Base-by-base conservation (phyloP, 116 monocot genomes). In the Posidonia oceanica region DNA sequence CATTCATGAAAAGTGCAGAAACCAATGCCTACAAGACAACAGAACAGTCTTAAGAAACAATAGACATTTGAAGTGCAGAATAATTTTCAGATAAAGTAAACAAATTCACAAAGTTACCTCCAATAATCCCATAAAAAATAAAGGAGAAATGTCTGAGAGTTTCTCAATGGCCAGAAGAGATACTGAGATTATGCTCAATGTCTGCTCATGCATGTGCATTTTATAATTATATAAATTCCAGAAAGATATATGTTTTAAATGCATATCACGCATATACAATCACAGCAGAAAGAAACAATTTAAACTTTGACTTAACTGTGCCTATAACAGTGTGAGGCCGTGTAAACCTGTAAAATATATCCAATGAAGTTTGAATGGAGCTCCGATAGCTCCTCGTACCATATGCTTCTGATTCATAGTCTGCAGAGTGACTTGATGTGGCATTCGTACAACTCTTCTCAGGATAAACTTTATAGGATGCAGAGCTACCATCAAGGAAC, bases 271-370 rank as follows among this genome's bases (percentile, higher is more conserved):
- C 16, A 58, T 10, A 36, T 61, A 61, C 11, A 29, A 3, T 4
- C 13, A 61, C 22, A 13, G 2, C 20, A 41, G 18, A 41, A 66
- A 11, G 17, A 62, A 61, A 39, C 39, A 15, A 53, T 37, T 58
- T 29, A 29, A 67, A 37, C 10, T 64, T 55, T 68, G 39, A 78
- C 86, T 80, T 87, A 87, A 92, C 98, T 82, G 98, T 98, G 76
- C 98, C 98, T 70, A 98, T 98, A 59, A 98, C 80, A 42, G 98
- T 98, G 65, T 98, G 98, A 53, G 98, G 93, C 44, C 93, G 83
- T 36, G 98, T 87, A 75, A 92, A 98, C 51, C 77, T 71, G 79
- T 92, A 92, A 56, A 98, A 85, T 38, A 76, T 84, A 75, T 84
- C 59, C 60, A 89, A 67, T 15, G 79, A 82, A 75, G 80, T 63